Evolutionary conservation across 805 yeast species (phyloP), one percentile per base, ranked within the genome.

Genomic region (Candida railenensis): DNA sequence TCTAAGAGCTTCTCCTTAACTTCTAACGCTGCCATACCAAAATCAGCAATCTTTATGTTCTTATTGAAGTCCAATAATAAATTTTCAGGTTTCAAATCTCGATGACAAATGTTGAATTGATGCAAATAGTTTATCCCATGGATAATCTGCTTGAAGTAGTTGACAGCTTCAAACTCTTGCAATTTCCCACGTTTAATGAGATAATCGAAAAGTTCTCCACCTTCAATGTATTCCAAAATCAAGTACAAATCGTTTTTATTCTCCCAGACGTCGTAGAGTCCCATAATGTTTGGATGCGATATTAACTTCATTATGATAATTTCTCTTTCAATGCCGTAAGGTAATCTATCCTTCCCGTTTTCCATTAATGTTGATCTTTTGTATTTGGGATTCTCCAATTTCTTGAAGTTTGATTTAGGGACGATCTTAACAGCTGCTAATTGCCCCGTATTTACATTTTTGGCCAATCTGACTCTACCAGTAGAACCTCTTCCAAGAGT

Each of bases 21-120:
- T 64, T 94, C 98, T 40, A 94, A 71, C 4, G 99, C 98, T 15
- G 99, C 99, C 99, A 94, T 94, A 30, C 99, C 99, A 63, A 94
- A 94, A 67, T 94, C 99, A 8, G 99, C 99, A 54, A 94, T 89
- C 65, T 94, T 94, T 64, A 94, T 91, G 65, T 89, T 90, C 52
- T 84, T 81, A 62, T 89, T 78, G 61, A 85, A 83, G 69, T 91
- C 98, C 37, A 91, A 72, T 37, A 87, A 66, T 55, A 87, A 67
- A 67, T 87, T 87, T 61, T 87, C 95, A 2, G 95, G 95, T 59
- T 87, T 87, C 57, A 89, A 74, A 62, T 89, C 96, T 50, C 96
- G 82, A 64, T 89, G 96, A 52, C 95, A 89, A 56, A 89, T 88
- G 62, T 88, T 88, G 62, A 88, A 81, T 50, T 86, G 87, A 61